Base-by-base conservation (phyloP, 1,284 basidiomycete species). In the Microbotryum saponariae region DNA sequence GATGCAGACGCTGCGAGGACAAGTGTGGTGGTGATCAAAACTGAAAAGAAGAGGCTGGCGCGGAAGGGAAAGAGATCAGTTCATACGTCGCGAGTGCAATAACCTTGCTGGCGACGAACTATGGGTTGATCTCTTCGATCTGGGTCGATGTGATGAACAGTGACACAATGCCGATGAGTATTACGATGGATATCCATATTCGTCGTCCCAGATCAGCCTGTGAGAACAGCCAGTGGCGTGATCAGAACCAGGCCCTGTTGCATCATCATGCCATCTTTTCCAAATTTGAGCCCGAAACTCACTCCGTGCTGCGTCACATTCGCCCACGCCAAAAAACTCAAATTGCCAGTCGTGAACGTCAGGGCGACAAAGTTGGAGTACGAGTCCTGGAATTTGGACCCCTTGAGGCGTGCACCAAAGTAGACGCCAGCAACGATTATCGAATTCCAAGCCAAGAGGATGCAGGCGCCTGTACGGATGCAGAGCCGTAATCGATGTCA, bases 271-370 rank as follows among this genome's bases (percentile, higher is more conserved):
- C 27, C 27, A 27, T 16, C 16, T 16, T 20, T 37, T n/a, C 27
- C 21, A 4, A 6, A 1, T 3, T 1, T 23, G 8, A 3, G 10
- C 31, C 7, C 16, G 20, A 18, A 21, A 16, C 61, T 56, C n/a
- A 62, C 60, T 21, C 64, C 55, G 31, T 55, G 63, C 27, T 69
- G 68, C 1, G 63, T 67, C 4, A 58, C 61, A 25, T 69, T 67
- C 7, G 68, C 65, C 10, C 53, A 55, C 0, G 63, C 63, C 12
- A 72, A 63, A 56, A 71, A 70, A 23, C 67, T 12, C 21, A 71
- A 46, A 56, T 71, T 72, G 55, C 59, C 62, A 1, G 62, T 56
- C 14, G 67, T 72, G 59, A 69, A 72, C 10, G 68, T 65, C 20
- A 72, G 47, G 21, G 71, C 60, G 23, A 71, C 58, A 62, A 67